Conservation (phyloP, 2,329 filamentous ascomycete species). For the Phialophora chinensis region DNA sequence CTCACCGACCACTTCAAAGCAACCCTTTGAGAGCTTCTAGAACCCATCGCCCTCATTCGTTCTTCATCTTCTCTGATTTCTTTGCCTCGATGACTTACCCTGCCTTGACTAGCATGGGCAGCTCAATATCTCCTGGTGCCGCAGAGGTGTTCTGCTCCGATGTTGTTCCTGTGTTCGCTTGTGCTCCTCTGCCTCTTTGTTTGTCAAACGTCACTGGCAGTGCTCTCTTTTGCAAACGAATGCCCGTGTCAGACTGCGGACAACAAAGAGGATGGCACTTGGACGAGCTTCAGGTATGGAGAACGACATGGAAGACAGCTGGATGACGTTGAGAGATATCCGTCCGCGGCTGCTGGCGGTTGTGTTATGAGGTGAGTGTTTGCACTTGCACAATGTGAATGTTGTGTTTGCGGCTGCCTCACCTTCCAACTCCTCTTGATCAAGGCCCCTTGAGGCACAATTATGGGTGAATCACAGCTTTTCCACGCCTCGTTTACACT, state of each 20-base stretch:
- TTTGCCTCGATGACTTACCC: neutral
- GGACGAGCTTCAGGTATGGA: neutral
- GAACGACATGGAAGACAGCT: neutral
- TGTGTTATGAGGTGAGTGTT: constrained; percentile 12
- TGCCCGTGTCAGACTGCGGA: neutral
- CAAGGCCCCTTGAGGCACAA: neutral
- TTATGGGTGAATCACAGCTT: neutral
- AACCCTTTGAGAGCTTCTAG: neutral
- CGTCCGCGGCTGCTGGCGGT: neutral
- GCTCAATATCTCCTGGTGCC: neutral
- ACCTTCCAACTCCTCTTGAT: neutral
- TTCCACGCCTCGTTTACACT: neutral
- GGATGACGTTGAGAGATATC: neutral
- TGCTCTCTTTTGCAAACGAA: neutral
- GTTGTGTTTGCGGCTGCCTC: constrained; percentile 8
- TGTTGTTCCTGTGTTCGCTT: neutral
- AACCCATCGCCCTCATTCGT: neutral
- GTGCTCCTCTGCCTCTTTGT: constrained; percentile 1
- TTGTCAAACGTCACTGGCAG: neutral
- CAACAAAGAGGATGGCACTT: constrained; percentile 1
- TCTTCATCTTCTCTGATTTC: neutral
- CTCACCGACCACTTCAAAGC: neutral
- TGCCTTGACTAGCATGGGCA: neutral
- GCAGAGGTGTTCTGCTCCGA: neutral
- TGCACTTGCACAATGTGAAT: constrained; percentile 7